Percentiles rank a stretch among this genome's conserved stretches.
Evolutionary conservation across 2,329 filamentous ascomycete genomes (phyloP).

Genomic region (Scolecobasidium constrictum): DNA sequence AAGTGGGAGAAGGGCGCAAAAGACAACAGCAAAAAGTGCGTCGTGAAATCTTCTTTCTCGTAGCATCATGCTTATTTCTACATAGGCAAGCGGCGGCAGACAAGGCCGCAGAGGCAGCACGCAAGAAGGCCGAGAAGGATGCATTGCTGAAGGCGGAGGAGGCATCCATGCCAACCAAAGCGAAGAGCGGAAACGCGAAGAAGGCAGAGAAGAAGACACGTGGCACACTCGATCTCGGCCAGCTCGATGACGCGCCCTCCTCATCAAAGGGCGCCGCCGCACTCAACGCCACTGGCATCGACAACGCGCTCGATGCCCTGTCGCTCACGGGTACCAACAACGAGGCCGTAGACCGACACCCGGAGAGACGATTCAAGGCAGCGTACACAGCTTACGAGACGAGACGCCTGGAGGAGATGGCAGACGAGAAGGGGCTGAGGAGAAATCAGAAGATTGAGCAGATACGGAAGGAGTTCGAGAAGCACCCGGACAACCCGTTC

Average conservation of each 20-base stretch:
- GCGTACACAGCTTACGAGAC: conserved; percentile 78
- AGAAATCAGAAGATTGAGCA: conserved; percentile 75
- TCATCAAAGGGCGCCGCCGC: conserved; percentile 36
- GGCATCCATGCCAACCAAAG: conserved; percentile 49
- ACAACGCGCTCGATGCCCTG: conserved; percentile 85
- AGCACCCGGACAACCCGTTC: conserved; percentile 88
- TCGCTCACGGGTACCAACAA: conserved; percentile 50
- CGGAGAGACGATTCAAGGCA: conserved; percentile 77
- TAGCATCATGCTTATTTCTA: not conserved
- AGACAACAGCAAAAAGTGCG: conserved; percentile 76
- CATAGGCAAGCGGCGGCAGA: conserved; percentile 70
- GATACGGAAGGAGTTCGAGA: conserved; percentile 88
- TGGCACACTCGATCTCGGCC: conserved; percentile 61
- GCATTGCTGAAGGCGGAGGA: conserved; percentile 78
- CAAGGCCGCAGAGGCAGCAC: conserved; percentile 70
- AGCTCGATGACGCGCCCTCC: conserved; percentile 54
- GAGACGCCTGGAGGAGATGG: conserved; percentile 71
- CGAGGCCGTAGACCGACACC: conserved; percentile 74
- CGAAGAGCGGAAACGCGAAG: conserved; percentile 59
- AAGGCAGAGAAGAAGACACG: conserved; percentile 37
- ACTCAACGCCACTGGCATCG: conserved; percentile 78
- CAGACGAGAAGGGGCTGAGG: conserved; percentile 69
- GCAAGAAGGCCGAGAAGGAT: conserved; percentile 88
- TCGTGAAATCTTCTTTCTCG: too few relatives aligned
- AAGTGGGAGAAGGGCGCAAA: conserved; percentile 85